These are phyloP conservation scores for Tubosaeta sp. DNA, from an alignment of 768 basidiomycete genomes.

Conservation along the genomic window DNA sequence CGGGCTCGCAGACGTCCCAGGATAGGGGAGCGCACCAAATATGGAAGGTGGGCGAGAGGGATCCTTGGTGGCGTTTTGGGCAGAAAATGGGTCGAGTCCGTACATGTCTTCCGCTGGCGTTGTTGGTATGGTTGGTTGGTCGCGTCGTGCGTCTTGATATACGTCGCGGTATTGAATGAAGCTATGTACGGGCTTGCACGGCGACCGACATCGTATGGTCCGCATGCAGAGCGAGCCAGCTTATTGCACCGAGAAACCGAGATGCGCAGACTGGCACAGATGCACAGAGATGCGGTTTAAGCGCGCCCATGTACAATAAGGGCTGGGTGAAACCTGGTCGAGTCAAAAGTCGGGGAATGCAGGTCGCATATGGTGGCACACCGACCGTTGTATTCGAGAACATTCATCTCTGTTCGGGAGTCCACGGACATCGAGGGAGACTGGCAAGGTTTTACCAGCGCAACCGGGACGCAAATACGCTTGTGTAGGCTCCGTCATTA, in stretches of 20 bases:
- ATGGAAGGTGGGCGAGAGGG: slow-evolving; percentile 41
- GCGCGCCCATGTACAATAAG: background rate
- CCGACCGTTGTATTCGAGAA: background rate
- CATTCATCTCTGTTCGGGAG: background rate
- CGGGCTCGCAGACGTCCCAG: slow-evolving; percentile 27
- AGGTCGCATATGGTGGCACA: background rate
- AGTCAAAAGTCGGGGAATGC: background rate
- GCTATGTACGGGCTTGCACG: slow-evolving; percentile 14
- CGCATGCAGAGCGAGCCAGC: background rate
- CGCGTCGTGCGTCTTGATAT: slow-evolving; percentile 8
- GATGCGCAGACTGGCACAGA: background rate
- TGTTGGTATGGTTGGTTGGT: background rate
- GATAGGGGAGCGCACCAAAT: slow-evolving; percentile 62
- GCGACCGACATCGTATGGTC: background rate
- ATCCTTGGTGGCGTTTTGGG: slow-evolving; percentile 19
- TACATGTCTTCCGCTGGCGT: slow-evolving; percentile 16
- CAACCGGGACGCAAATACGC: background rate
- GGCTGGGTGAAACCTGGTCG: background rate
- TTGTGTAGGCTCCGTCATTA: background rate
- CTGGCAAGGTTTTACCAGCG: slow-evolving; percentile 1
- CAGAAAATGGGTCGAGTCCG: slow-evolving; percentile 27
- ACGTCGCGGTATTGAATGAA: slow-evolving; percentile 2
- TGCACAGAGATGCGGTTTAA: background rate
- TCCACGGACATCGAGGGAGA: background rate
- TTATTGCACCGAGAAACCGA: background rate